Evolutionary conservation across 148 eudicot species (phyloP).

Genomic region (Bassia scoparia): DNA sequence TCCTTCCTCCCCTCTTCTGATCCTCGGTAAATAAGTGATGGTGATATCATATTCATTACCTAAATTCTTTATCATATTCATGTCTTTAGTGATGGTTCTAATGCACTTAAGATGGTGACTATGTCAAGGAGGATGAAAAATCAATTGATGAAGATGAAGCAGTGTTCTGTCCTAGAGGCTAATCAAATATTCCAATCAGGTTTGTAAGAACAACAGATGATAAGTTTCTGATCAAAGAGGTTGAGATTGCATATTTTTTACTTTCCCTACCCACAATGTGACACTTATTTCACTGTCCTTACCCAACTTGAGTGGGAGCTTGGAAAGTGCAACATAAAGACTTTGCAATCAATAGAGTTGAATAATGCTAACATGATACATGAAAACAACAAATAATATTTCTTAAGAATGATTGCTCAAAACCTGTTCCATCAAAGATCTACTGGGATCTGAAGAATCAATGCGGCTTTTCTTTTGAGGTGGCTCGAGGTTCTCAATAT

Average conservation of each 20-base stretch:
- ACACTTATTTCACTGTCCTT: not conserved
- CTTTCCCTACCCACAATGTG: not conserved
- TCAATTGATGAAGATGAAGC: not conserved
- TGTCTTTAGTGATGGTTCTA: no score
- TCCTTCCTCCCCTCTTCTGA: no score
- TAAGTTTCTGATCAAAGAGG: not conserved
- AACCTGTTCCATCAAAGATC: conserved; percentile 84
- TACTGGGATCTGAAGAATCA: conserved; percentile 46
- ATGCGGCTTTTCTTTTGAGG: conserved; percentile 51
- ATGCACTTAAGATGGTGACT: not conserved
- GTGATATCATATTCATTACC: no score
- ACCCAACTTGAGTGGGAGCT: not conserved
- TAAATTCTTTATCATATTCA: no score
- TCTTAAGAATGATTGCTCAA: conserved; percentile 2
- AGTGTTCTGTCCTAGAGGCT: no score
- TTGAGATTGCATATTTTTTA: not conserved
- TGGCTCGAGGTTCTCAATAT: conserved; percentile 44
- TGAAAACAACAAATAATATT: not conserved
- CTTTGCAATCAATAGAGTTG: not conserved
- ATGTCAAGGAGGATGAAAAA: not conserved
- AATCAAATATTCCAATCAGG: not conserved
- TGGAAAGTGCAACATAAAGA: not conserved
- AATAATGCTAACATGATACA: not conserved
- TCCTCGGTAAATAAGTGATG: no score
- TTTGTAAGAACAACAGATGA: not conserved